Evolutionary conservation across 2,329 filamentous ascomycete genomes (phyloP), one percentile per base, ranked within the genome.

Genomic region (Xylariaceae sp.): DNA sequence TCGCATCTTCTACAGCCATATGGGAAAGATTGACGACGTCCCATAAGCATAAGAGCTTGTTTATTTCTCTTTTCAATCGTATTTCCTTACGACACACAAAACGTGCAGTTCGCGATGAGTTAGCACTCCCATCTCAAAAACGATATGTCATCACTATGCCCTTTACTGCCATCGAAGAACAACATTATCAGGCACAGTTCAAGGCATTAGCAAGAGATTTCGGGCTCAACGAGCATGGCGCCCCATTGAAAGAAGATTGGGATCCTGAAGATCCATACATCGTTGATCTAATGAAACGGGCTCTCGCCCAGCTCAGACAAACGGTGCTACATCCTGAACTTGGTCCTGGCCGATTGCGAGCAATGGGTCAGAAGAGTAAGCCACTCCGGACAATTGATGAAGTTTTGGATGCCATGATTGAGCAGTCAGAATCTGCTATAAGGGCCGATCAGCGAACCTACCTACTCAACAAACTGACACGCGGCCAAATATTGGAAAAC

Each of bases 371-470:
- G 44, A 84, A 80, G 47, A 80, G 79, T 50, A 86, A 84, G 0
- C 88, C 90, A 0, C 79, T 97, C 61, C 83, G 90, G 12, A 96
- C 93, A 0, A 88, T 96, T 1, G 84, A 87, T 18, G 90, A 98
- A 71, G 93, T 98, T 1, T 78, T 99, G 10, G 88, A 91, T 61
- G 86, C 88, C 3, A 97, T 99, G 93, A 88, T 97, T 55, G 91
- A 96, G 52, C 87, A 93, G 67, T 92, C 89, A 43, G 89, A 93
- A 54, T 78, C 77, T 5, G 70, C 75, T 1, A 82, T 93, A 54
- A 83, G 87, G 49, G 74, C 81, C 0, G 87, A 93, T 55, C 88
- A 95, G 67, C 84, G 91, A 50, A 76, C 79, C 2, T 79, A 88
- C 46, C 77, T 96, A 6, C 70, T 83, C 2, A 79, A 79, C 32